A percentile compares a stretch with the other conserved stretches of the same genome.
Conservation (phyloP, 2,329 filamentous ascomycete genomes). For the Trichoderma cornu-damae region DNA sequence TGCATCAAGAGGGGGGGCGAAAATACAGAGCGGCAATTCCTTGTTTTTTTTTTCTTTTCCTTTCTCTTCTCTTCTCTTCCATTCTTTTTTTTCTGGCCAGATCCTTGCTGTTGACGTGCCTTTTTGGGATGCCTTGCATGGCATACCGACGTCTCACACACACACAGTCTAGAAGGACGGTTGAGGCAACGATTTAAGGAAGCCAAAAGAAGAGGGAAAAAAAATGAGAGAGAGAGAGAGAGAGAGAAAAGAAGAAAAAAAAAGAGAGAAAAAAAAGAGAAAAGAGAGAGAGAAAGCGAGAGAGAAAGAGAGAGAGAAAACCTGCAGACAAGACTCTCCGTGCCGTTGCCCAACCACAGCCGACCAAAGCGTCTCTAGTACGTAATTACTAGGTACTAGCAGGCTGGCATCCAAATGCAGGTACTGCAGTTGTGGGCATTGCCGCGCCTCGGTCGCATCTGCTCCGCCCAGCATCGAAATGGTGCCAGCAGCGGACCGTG, state of each 20-base stretch:
- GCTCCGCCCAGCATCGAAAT: neutral
- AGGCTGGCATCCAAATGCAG: constrained; percentile 11
- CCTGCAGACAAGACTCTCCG: neutral
- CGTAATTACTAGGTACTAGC: too few relatives aligned
- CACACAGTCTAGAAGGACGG: constrained; percentile 3
- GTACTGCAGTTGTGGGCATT: neutral
- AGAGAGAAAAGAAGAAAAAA: neutral
- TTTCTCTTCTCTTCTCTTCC: too few relatives aligned
- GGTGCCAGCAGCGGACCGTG: too few relatives aligned
- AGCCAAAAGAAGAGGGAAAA: neutral
- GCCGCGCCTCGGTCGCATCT: neutral
- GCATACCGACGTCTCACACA: constrained; percentile 10
- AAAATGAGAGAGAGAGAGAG: too few relatives aligned
- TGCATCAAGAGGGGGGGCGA: neutral
- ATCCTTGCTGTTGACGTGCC: neutral
- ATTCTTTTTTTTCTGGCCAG: neutral
- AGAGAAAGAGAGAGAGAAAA: neutral
- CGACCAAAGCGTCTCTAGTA: neutral
- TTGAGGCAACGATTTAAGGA: neutral
- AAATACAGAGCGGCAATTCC: neutral
- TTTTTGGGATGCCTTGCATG: constrained; percentile 12
- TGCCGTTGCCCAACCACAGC: neutral
- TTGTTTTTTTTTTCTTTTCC: too few relatives aligned
- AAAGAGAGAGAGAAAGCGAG: too few relatives aligned
- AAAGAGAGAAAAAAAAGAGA: too few relatives aligned